These are phyloP conservation scores for Asterochloris sp. DNA, from an alignment of 139 green algal species.

Conservation along the genomic window DNA sequence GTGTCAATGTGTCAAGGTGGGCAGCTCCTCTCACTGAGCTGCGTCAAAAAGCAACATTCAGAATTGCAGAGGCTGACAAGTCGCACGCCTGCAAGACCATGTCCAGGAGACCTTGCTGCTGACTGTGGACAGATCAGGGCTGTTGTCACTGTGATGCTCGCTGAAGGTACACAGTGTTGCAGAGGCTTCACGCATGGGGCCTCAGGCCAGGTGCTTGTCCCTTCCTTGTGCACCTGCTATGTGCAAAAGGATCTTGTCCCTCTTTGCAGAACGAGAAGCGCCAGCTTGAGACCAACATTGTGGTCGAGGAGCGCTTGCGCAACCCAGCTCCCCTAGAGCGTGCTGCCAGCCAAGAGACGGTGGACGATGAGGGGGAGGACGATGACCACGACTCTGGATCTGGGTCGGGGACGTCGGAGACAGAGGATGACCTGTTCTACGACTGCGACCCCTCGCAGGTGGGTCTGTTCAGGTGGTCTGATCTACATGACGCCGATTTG, in stretches of 20 bases:
- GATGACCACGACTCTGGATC: background rate
- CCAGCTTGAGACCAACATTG: slow-evolving; percentile 58
- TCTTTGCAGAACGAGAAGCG: slow-evolving; percentile 53
- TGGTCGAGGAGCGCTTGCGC: slow-evolving; percentile 41
- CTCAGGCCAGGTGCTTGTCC: too few relatives aligned
- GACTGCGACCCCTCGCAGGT: slow-evolving; percentile 11
- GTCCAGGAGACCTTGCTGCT: too few relatives aligned
- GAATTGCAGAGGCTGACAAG: too few relatives aligned
- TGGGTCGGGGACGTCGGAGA: slow-evolving; percentile 1
- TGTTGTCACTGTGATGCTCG: too few relatives aligned
- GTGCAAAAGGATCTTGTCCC: background rate
- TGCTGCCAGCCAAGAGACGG: background rate
- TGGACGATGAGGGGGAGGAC: slow-evolving; percentile 15
- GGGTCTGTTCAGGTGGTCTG: background rate
- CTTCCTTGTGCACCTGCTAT: too few relatives aligned
- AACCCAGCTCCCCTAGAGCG: background rate
- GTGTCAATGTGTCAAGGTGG: too few relatives aligned
- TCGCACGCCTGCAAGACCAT: too few relatives aligned
- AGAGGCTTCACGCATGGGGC: too few relatives aligned
- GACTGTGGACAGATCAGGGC: too few relatives aligned
- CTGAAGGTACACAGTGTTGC: too few relatives aligned
- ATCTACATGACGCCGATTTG: background rate
- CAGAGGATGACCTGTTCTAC: slow-evolving; percentile 29
- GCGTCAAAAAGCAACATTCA: too few relatives aligned
- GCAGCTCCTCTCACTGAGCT: too few relatives aligned